Base-by-base conservation (phyloP, 805 yeast genomes). In the Torulaspora delbrueckii region DNA sequence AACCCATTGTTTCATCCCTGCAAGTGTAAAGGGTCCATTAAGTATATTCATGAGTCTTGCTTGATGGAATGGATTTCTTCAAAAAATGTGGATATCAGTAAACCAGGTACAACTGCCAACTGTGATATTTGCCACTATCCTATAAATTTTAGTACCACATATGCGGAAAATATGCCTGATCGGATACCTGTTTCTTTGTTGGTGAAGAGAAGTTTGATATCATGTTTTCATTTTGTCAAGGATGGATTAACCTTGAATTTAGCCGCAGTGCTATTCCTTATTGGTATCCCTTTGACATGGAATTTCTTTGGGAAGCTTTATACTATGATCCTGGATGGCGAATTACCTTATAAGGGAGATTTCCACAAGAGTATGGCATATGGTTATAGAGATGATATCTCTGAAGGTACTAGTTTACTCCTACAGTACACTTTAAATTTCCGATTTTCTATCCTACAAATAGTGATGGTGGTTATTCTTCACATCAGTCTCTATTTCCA, bases 1-100 rank as follows among this genome's bases (percentile, higher is more conserved):
- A 87, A 86, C 52, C 96, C 96, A 3, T 70, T 93, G 37, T 83
- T 77, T 52, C 90, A 86, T 64, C 99, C 99, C 3, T 93, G 99
- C 67, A 82, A 79, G 58, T 93, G 99, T 67, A 75, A 88, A 43
- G 99, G 99, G 1, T 84, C 96, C 10, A 95, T 93, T 63, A 84
- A 84, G 62, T 90, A 82, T 58, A 86, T 93, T 43, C 99, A 93
- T 64, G 95, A 91, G 64, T 95, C 84, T 45, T 93, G 99, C 65
- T 67, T 91, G 37, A 69, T 81, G 57, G 93, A 87, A 58, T 91
- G 99, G 99, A 75, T 93, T 4, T 50, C 58, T n/a, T 58, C 68
- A 6, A 63, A 66, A 43, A 60, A 62, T 47, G 50, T 63, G 9
- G 64, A 65, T 42, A 52, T 63, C 28, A 53, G 47, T 19, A 56